Percentiles rank a stretch among this genome's conserved stretches.
Evolutionary conservation across 371 early-diverging fungal genomes (phyloP).

Genomic region (Lichtheimia hyalospora): DNA sequence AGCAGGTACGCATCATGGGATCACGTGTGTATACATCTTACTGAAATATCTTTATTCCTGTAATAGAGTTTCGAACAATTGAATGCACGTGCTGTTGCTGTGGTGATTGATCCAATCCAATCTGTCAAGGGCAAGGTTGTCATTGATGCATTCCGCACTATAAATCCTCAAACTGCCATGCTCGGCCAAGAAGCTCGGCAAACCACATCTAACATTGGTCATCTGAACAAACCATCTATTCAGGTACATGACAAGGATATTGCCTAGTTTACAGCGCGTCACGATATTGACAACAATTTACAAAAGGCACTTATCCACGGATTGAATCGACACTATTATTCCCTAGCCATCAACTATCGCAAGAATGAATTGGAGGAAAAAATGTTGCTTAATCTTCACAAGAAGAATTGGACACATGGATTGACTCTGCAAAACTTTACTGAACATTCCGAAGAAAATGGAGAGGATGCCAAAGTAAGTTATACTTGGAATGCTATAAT

Average conservation of each 20-base stretch:
- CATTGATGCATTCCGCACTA: constrained; percentile 99
- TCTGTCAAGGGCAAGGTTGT: constrained; percentile 99
- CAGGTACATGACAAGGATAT: constrained; percentile 43
- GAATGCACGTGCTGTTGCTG: constrained; percentile 98
- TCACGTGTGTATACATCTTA: neutral
- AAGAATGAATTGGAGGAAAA: constrained; percentile 99
- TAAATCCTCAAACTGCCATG: constrained; percentile 89
- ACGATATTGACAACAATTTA: neutral
- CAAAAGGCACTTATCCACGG: constrained; percentile 93
- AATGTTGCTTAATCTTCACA: constrained; percentile 98
- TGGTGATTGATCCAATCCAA: constrained; percentile 99
- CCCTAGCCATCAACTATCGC: constrained; percentile 98
- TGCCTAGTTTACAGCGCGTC: neutral
- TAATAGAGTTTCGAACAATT: constrained; percentile 92
- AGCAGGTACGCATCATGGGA: constrained; percentile 65
- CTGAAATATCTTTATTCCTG: neutral
- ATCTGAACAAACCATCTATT: constrained; percentile 97
- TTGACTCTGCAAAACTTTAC: constrained; percentile 85
- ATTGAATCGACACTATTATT: constrained; percentile 99
- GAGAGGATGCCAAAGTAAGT: constrained; percentile 77
- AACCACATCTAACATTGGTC: constrained; percentile 99
- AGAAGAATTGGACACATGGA: constrained; percentile 99
- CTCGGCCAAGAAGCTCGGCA: constrained; percentile 98
- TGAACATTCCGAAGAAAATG: constrained; percentile 80
- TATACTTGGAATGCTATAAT: neutral